These are phyloP conservation scores for Ceratocystis lukuohia DNA, from an alignment of 2,329 filamentous ascomycete species.

Conservation along the genomic window DNA sequence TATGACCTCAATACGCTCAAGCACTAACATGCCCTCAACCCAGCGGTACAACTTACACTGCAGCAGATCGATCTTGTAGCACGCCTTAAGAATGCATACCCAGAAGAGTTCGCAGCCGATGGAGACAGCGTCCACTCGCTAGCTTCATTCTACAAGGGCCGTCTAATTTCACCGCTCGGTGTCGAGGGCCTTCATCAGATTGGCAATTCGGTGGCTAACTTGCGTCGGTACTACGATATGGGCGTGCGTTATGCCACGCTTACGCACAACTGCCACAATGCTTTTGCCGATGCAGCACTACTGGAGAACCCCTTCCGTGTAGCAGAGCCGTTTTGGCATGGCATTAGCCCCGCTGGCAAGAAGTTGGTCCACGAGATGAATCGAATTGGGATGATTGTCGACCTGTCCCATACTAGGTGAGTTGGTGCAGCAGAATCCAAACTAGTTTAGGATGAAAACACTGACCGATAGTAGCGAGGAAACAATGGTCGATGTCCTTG, in stretches of 20 bases:
- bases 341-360: slow-evolving; percentile 58
- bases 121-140: slow-evolving; percentile 48
- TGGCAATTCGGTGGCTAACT: slow-evolving; percentile 63
- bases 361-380: slow-evolving; percentile 79
- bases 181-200: slow-evolving; percentile 90
- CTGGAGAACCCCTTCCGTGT: slow-evolving; percentile 38
- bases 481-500: slow-evolving; percentile 75
- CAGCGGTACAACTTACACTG: slow-evolving; percentile 52
- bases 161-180: slow-evolving; percentile 63
- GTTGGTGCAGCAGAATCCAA: neutral
- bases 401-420: slow-evolving; percentile 56
- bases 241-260: slow-evolving; percentile 81
- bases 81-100: slow-evolving; percentile 50
- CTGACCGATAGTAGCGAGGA: slow-evolving; percentile 38
- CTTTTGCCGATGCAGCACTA: slow-evolving; percentile 73
- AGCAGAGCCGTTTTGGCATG: slow-evolving; percentile 50
- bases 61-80: slow-evolving; percentile 63
- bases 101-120: slow-evolving; percentile 53
- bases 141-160: slow-evolving; percentile 44
- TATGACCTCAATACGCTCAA: neutral
- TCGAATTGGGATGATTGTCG: slow-evolving; percentile 83
- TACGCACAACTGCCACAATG: slow-evolving; percentile 89
- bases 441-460: too few species aligned
- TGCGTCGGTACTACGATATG: slow-evolving; percentile 61
- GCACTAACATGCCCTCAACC: slow-evolving; percentile 18